Evolutionary conservation across 441 rosid species (phyloP), one percentile per base, ranked within the genome.

Genomic region (Metrosideros polymorpha): DNA sequence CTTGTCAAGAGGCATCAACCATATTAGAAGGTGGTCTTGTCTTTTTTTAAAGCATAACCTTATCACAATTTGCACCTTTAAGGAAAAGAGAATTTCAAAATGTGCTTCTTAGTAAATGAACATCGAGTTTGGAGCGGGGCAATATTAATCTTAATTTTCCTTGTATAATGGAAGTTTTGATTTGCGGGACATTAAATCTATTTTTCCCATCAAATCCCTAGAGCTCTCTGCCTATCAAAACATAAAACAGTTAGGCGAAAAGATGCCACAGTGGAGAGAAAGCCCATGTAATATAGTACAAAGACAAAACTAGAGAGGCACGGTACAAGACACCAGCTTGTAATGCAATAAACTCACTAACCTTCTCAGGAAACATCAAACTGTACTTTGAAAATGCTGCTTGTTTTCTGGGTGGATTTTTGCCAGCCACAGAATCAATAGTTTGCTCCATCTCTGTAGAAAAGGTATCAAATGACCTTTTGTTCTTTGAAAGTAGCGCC

Each of bases 301-400:
- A 82, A 82, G 29, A 56, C 29, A 45, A 54, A 86, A 55, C 87
- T 54, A 29, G 27, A 83, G 83, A 55, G 53, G 54, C 15, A 49
- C 84, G 75, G 82, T 42, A 66, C 47, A 32, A 52, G 49, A 29
- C 85, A 47, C 86, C 42, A 87, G 56, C 59, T 86, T 87, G 56
- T 45, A 19, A 50, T 53, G 24, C 50, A 55, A 30, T 39, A 86
- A 59, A 87, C 85, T 83, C 86, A 89, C 97, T 86, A 75, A 95
- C 99, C 99, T 94, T 95, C 88, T 96, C 99, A 52, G 99, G 99
- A 90, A 98, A 92, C 91, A 94, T 90, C 59, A 89, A 89, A 90
- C 92, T 88, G 91, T 87, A 92, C 89, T 96, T 96, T 47, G 93
- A 87, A 87, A 98, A 91, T 61, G 93, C 90, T 79, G 93, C 89